These are phyloP conservation scores for Bipolaris bicolor DNA, from an alignment of 2,329 filamentous ascomycete species.

Conservation along the genomic window DNA sequence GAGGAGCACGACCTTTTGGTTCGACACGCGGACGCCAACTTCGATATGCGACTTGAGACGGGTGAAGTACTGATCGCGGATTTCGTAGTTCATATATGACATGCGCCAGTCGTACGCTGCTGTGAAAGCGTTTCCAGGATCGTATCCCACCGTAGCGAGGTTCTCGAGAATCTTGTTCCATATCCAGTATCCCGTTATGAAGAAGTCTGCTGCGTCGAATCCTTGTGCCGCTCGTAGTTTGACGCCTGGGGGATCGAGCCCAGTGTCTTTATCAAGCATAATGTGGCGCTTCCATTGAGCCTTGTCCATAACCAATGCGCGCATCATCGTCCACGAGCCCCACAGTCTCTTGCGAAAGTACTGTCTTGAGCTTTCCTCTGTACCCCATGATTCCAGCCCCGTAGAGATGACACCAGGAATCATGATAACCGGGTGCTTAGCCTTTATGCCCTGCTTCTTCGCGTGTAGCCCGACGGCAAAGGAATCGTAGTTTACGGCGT, in stretches of 20 bases:
- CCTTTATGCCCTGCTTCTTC: slow-evolving; percentile 77
- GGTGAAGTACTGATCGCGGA: slow-evolving; percentile 91
- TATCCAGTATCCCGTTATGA: slow-evolving; percentile 91
- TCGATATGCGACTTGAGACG: slow-evolving; percentile 90
- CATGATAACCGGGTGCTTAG: slow-evolving; percentile 92
- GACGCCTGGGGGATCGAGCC: slow-evolving; percentile 85
- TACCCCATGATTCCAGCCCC: slow-evolving; percentile 95
- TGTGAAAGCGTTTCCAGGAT: slow-evolving; percentile 76
- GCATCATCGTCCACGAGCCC: slow-evolving; percentile 99
- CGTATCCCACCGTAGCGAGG: slow-evolving; percentile 92
- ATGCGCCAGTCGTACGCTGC: slow-evolving; percentile 90
- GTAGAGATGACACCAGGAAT: slow-evolving; percentile 97
- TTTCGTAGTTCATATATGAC: slow-evolving; percentile 86
- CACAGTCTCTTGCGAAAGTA: slow-evolving; percentile 95
- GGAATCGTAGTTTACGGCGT: slow-evolving; percentile 88
- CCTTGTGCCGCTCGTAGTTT: slow-evolving; percentile 94
- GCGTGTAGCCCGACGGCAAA: slow-evolving; percentile 90
- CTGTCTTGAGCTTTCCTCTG: slow-evolving; percentile 78
- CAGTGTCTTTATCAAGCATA: slow-evolving; percentile 92
- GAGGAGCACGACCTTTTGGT: slow-evolving; percentile 81
- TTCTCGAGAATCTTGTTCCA: slow-evolving; percentile 99
- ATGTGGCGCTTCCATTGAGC: slow-evolving; percentile 94
- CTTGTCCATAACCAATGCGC: slow-evolving; percentile 89
- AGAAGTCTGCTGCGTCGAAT: slow-evolving; percentile 97
- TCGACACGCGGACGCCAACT: slow-evolving; percentile 72